Conservation (phyloP, 2,329 filamentous ascomycete genomes). For the Epichloe scottii region DNA sequence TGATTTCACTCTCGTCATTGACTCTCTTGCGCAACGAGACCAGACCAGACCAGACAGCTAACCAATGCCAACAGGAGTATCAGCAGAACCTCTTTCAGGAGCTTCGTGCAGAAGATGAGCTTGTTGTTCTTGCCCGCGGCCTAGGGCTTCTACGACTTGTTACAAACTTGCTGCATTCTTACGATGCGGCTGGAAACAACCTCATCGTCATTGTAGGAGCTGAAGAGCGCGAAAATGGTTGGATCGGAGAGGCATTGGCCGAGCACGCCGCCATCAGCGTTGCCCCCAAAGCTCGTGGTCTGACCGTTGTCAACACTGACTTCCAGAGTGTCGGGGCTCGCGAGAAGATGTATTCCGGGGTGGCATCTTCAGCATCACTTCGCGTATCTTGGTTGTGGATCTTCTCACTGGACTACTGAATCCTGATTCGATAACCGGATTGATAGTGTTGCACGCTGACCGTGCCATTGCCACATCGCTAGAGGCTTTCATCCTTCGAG, state of each 20-base stretch:
- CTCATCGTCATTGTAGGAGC: slow-evolving; percentile 81
- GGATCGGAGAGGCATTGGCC: slow-evolving; percentile 91
- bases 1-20: slow-evolving; percentile 6
- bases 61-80: slow-evolving; percentile 47
- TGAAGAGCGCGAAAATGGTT: slow-evolving; percentile 85
- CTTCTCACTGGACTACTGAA: slow-evolving; percentile 73
- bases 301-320: slow-evolving; percentile 91
- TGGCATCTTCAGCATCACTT: slow-evolving; percentile 92
- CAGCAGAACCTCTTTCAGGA: slow-evolving; percentile 93
- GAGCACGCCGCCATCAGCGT: slow-evolving; percentile 90
- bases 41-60: background rate
- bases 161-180: slow-evolving; percentile 92
- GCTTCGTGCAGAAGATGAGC: slow-evolving; percentile 80
- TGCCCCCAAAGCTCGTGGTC: slow-evolving; percentile 66
- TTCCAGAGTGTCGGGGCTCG: slow-evolving; percentile 74
- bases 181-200: slow-evolving; percentile 92
- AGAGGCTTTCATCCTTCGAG: slow-evolving; percentile 88
- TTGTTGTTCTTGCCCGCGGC: slow-evolving; percentile 82
- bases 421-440: slow-evolving; percentile 72
- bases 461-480: slow-evolving; percentile 73
- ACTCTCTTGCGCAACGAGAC: background rate
- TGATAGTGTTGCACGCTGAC: slow-evolving; percentile 83
- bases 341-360: slow-evolving; percentile 87
- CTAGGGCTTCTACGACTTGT: slow-evolving; percentile 84
- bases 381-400: slow-evolving; percentile 88